Percentiles rank a stretch among this genome's conserved stretches.
Evolutionary conservation across 768 basidiomycete species (phyloP).

Genomic region (Pulveroboletus sp.): DNA sequence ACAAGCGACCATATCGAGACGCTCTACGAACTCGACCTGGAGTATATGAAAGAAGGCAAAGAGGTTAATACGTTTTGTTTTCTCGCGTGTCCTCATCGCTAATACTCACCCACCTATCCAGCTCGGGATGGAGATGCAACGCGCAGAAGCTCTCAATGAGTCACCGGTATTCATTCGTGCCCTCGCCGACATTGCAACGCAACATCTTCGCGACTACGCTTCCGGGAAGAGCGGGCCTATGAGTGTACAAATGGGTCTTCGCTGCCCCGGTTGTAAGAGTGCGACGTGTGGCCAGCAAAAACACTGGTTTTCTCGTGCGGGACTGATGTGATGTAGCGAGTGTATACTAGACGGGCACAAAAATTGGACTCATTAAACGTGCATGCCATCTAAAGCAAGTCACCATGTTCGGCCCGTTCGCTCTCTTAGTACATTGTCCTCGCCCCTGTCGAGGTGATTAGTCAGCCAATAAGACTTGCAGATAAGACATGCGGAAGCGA

Average conservation of each 20-base stretch:
- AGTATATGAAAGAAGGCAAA: constrained; percentile 86
- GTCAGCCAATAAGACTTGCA: constrained; percentile 19
- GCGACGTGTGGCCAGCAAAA: constrained; percentile 84
- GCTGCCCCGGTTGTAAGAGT: constrained; percentile 94
- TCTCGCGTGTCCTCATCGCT: not conserved
- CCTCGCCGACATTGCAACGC: constrained; percentile 82
- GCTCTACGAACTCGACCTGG: constrained; percentile 91
- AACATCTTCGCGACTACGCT: constrained; percentile 67
- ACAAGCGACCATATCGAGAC: constrained; percentile 99
- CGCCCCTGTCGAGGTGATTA: constrained; percentile 14
- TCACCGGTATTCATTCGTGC: constrained; percentile 95
- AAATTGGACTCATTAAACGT: not conserved
- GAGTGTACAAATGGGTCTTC: constrained; percentile 75
- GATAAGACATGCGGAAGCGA: not conserved
- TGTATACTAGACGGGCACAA: constrained; percentile 1
- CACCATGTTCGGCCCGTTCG: too few species aligned
- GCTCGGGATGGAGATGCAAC: constrained; percentile 87
- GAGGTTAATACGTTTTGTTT: constrained; percentile 54
- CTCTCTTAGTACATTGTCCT: too few species aligned
- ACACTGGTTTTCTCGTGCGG: constrained; percentile 82
- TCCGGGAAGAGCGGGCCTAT: constrained; percentile 55
- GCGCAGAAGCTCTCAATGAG: constrained; percentile 89
- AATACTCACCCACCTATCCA: constrained; percentile 33
- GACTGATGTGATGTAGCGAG: constrained; percentile 37
- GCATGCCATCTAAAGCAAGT: not conserved